phyloP scores from a whole-genome alignment of 306 rosid genomes.

The Glycine soja region DNA sequence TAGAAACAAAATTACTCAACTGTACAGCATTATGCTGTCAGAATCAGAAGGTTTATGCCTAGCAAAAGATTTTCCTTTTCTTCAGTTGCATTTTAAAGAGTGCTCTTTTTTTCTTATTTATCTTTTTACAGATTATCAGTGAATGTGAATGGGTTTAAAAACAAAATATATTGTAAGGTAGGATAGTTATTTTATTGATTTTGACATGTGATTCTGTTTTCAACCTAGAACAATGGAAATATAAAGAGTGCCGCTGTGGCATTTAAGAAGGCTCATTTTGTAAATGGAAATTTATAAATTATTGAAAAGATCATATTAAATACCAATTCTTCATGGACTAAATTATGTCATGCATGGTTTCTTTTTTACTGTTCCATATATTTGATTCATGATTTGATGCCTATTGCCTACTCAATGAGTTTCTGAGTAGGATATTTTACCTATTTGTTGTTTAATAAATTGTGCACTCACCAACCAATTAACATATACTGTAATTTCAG shows the following conservation, averaged over 20 bases:
- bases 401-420: neutral
- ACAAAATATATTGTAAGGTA: neutral
- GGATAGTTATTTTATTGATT: neutral
- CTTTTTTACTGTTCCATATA: slow-evolving; percentile 3
- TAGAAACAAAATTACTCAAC: neutral
- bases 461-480: neutral
- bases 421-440: neutral
- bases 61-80: neutral
- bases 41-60: neutral
- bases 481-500: neutral
- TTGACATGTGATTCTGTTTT: neutral
- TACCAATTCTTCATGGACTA: neutral
- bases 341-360: slow-evolving; percentile 26
- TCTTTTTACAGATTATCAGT: neutral
- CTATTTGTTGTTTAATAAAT: neutral
- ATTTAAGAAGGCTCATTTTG: neutral
- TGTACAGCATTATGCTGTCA: neutral
- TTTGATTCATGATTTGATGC: slow-evolving; percentile 22
- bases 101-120: neutral
- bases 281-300: neutral
- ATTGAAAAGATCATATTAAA: slow-evolving; percentile 16
- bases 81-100: neutral
- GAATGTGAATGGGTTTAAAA: slow-evolving; percentile 6
- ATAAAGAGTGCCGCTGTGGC: neutral
- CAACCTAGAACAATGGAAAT: too few species aligned